Percentiles rank a stretch among this genome's conserved stretches.
These are phyloP conservation scores for Tremella yokohamensis DNA, from an alignment of 768 basidiomycete genomes.

Conservation along the genomic window DNA sequence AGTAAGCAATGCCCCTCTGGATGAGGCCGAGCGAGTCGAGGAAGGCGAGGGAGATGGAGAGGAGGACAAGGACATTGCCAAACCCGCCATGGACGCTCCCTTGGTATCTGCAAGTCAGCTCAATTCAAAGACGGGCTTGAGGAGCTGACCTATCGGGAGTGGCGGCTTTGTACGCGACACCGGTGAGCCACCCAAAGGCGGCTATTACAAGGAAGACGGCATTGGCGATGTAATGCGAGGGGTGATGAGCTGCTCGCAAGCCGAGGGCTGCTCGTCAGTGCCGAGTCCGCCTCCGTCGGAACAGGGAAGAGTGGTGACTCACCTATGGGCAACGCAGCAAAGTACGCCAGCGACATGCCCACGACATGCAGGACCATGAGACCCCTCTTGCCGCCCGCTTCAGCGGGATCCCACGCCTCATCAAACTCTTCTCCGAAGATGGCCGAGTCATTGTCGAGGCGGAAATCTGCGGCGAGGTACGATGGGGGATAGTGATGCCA, in stretches of 20 bases:
- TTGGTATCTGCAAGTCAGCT: conserved; percentile 48
- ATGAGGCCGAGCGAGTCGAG: conserved; percentile 57
- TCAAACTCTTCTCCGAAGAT: conserved; percentile 43
- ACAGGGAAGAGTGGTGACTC: conserved; percentile 37
- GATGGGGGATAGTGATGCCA: conserved; percentile 34
- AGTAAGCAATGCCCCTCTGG: conserved; percentile 23
- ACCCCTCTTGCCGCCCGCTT: conserved; percentile 44
- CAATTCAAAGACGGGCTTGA: conserved; percentile 7
- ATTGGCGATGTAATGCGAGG: conserved; percentile 61
- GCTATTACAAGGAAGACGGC: conserved; percentile 63
- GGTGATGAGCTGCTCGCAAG: conserved; percentile 71
- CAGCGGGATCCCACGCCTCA: conserved; percentile 23
- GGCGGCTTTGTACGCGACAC: conserved; percentile 68
- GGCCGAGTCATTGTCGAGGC: conserved; percentile 28
- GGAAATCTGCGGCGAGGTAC: conserved; percentile 39
- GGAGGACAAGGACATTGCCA: conserved; percentile 60
- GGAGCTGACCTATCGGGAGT: conserved; percentile 74
- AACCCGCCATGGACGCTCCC: conserved; percentile 61
- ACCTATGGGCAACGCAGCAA: conserved; percentile 77
- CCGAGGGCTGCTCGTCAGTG: conserved; percentile 61
- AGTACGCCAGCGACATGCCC: conserved; percentile 75
- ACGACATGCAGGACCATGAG: conserved; percentile 71
- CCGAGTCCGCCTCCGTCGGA: not conserved
- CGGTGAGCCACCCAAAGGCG: conserved; percentile 64
- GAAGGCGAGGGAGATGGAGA: conserved; percentile 56